These are phyloP conservation scores for Globisporangium solare DNA, from an alignment of 352 stramenopile genomes.

Conservation along the genomic window DNA sequence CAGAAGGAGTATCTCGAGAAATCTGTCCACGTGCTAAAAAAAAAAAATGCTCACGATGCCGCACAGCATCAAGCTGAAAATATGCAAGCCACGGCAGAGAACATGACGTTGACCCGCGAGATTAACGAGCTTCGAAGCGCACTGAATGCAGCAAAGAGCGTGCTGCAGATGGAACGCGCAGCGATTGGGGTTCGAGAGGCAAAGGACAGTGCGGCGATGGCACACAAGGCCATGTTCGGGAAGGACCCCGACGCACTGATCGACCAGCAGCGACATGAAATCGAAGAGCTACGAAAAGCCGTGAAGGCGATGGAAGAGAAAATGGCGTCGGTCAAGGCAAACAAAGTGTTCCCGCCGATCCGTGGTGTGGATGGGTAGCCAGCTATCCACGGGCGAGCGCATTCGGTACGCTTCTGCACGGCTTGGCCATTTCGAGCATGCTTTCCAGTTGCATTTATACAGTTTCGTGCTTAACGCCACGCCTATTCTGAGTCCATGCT, in stretches of 20 bases:
- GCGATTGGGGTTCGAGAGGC: constrained; percentile 24
- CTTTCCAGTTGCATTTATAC: no score
- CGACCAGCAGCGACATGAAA: constrained; percentile 51
- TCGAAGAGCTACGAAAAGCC: constrained; percentile 74
- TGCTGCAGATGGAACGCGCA: constrained; percentile 73
- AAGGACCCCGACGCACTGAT: constrained; percentile 54
- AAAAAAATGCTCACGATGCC: constrained; percentile 78
- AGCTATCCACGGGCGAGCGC: not conserved
- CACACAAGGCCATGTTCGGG: constrained; percentile 19
- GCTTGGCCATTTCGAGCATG: no score
- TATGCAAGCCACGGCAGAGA: constrained; percentile 71
- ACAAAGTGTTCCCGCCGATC: constrained; percentile 36
- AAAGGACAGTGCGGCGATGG: constrained; percentile 5
- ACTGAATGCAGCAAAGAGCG: constrained; percentile 69
- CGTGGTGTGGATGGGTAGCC: constrained; percentile 32
- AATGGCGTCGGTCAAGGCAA: constrained; percentile 21
- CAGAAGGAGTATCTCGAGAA: constrained; percentile 93
- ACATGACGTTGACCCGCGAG: constrained; percentile 89
- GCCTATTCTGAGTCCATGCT: no score
- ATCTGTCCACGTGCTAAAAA: constrained; percentile 86
- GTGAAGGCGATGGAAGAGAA: constrained; percentile 74
- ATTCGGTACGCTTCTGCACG: no score
- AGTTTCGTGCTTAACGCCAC: no score
- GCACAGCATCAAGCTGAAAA: constrained; percentile 60
- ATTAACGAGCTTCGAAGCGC: constrained; percentile 89